Evolutionary conservation across 495 filamentous ascomycete species (phyloP), one percentile per base, ranked within the genome.

Genomic region (Hypoxylon intermedium): DNA sequence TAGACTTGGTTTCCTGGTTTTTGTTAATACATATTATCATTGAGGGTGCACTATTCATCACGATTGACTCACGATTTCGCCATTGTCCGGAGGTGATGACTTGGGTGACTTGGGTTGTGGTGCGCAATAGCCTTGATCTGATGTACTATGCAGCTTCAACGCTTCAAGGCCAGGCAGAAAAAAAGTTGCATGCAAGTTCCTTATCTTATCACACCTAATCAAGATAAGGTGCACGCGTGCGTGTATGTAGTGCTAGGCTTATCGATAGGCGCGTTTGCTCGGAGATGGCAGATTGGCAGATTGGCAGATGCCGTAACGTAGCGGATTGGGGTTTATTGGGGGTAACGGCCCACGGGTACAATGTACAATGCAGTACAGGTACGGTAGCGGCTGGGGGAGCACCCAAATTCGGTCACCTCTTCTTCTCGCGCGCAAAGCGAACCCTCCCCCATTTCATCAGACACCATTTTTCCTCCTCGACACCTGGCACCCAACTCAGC

Each of bases 1-100:
- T 36, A 81, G 43, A 24, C 43, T 46, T 19, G 58, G 52, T 57
- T 71, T 75, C 54, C 75, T 79, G 24, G 23, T 2, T 26, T 21
- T 36, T 18, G 24, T 65, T 43, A 61, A 18, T 48, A 65, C 40
- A 36, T 23, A 7, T 18, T 43, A 26, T 24, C 11, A 11, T 0
- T n/a, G 6, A 3, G 16, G n/a, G 6, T 24, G 0, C 21, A 33
- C 36, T 9, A 9, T 12, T 18, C n/a, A n/a, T n/a, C n/a, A 3
- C 48, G n/a, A 30, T 44, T 5, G 11, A 45, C 69, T 68, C 52
- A 74, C 71, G 54, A 58, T 57, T 67, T 72, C 2, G 62, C 54
- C 71, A 74, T 74, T 6, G n/a, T 44, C 63, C 5, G 5, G 13
- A 20, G 34, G 33, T 11, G n/a, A n/a, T n/a, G n/a, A n/a, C n/a